phyloP scores from a whole-genome alignment of 192 early-diverging fungal genomes.

The Gamsiella multidivaricata region DNA sequence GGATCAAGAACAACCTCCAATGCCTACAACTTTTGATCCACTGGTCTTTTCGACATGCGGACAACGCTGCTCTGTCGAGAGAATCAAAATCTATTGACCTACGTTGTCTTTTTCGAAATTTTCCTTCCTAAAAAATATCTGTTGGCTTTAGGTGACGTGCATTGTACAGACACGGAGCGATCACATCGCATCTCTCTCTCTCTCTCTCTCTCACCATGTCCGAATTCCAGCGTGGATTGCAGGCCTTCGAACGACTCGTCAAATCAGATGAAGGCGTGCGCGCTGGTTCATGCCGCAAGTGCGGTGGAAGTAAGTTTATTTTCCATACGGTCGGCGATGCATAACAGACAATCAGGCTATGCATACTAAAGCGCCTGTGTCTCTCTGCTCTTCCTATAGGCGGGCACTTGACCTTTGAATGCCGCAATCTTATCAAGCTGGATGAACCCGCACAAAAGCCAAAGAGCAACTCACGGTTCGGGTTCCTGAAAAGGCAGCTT shows the following conservation, averaged over 20 bases:
- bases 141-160: too few relatives aligned
- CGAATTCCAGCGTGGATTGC: conserved; percentile 39
- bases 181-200: too few relatives aligned
- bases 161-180: too few relatives aligned
- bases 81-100: not conserved
- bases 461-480: conserved; percentile 30
- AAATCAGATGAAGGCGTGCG: conserved; percentile 46
- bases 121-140: too few relatives aligned
- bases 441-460: conserved; percentile 28
- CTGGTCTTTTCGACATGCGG: too few relatives aligned
- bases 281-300: conserved; percentile 44
- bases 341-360: not conserved
- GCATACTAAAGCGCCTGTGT: not conserved
- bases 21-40: too few relatives aligned
- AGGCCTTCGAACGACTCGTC: conserved; percentile 47
- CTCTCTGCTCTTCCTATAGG: conserved; percentile 12
- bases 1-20: not conserved
- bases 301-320: conserved; percentile 36
- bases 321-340: not conserved
- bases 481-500: conserved; percentile 29
- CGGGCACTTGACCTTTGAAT: conserved; percentile 48
- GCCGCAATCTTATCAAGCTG: conserved; percentile 44
- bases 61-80: too few relatives aligned
- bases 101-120: not conserved
- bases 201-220: conserved; percentile 39